Conservation (phyloP, 2,329 filamentous ascomycete species). For the Xylaria multiplex region DNA sequence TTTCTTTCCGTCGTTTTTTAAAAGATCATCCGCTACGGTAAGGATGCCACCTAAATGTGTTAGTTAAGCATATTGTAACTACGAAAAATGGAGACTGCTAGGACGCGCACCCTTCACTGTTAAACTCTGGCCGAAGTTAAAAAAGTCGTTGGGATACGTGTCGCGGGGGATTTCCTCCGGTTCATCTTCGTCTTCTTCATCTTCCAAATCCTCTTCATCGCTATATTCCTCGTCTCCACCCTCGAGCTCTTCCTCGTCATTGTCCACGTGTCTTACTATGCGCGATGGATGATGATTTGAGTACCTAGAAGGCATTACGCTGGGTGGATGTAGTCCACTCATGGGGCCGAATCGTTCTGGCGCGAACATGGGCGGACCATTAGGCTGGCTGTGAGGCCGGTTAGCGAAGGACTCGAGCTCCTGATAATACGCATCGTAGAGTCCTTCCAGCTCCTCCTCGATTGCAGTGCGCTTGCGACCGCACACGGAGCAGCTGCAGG, state of each 20-base stretch:
- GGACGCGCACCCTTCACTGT: slow-evolving; percentile 80
- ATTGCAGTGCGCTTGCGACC: slow-evolving; percentile 96
- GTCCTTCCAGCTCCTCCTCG: slow-evolving; percentile 94
- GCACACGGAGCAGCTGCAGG: slow-evolving; percentile 97
- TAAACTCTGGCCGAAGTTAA: slow-evolving; percentile 96
- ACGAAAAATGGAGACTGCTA: slow-evolving; percentile 34
- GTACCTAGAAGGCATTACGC: slow-evolving; percentile 67
- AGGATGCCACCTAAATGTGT: slow-evolving; percentile 86
- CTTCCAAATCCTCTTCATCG: slow-evolving; percentile 59
- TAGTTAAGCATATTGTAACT: slow-evolving; percentile 44
- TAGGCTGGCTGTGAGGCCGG: slow-evolving; percentile 72
- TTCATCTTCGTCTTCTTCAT: slow-evolving; percentile 62
- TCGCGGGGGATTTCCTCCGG: slow-evolving; percentile 66
- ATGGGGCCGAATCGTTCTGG: slow-evolving; percentile 70
- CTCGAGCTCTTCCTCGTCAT: slow-evolving; percentile 66
- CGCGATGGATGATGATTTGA: slow-evolving; percentile 76
- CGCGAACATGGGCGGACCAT: slow-evolving; percentile 75
- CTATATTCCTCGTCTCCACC: slow-evolving; percentile 64
- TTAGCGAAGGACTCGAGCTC: slow-evolving; percentile 98
- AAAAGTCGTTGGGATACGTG: slow-evolving; percentile 82
- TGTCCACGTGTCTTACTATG: slow-evolving; percentile 73
- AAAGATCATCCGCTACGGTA: slow-evolving; percentile 95
- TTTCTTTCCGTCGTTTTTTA: slow-evolving; percentile 99
- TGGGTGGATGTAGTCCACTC: slow-evolving; percentile 65
- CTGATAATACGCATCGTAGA: slow-evolving; percentile 98